Percentiles rank a stretch among this genome's conserved stretches.
These are phyloP conservation scores for Colletotrichum musicola DNA, from an alignment of 2,329 filamentous ascomycete species.

Conservation along the genomic window DNA sequence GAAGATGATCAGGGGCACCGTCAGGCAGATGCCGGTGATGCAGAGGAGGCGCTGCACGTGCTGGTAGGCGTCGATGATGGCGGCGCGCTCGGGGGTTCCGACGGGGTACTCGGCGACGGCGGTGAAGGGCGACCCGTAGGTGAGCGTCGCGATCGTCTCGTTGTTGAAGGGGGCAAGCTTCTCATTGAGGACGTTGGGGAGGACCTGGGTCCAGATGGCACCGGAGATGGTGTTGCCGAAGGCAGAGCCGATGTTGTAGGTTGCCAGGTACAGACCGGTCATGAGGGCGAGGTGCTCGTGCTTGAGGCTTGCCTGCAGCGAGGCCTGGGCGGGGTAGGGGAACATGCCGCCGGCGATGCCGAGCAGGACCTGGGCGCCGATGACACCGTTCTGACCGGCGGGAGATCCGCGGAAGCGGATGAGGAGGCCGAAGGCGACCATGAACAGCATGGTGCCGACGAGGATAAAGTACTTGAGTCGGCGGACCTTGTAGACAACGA, in stretches of 20 bases:
- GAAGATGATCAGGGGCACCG: conserved; percentile 61
- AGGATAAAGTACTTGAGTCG: conserved; percentile 75
- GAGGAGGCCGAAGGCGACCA: conserved; percentile 74
- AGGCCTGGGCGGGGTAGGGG: conserved; percentile 61
- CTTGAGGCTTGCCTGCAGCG: conserved; percentile 55
- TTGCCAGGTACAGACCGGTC: conserved; percentile 72
- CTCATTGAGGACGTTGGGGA: conserved; percentile 59
- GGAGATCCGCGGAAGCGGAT: conserved; percentile 72
- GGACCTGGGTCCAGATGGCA: conserved; percentile 71
- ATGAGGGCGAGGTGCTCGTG: conserved; percentile 72
- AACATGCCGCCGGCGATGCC: conserved; percentile 75
- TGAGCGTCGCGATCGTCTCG: conserved; percentile 50
- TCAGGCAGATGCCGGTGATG: conserved; percentile 63
- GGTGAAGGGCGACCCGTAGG: conserved; percentile 53
- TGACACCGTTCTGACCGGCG: conserved; percentile 65
- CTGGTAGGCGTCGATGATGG: conserved; percentile 59
- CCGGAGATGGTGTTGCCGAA: conserved; percentile 72
- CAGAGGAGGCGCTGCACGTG: conserved; percentile 60
- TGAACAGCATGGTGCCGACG: conserved; percentile 69
- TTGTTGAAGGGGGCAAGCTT: conserved; percentile 48
- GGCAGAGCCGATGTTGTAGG: conserved; percentile 73
- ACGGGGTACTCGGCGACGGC: conserved; percentile 52
- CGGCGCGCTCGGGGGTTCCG: conserved; percentile 57
- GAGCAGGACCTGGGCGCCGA: conserved; percentile 72
- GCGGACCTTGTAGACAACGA: conserved; percentile 68